phyloP scores from a whole-genome alignment of 441 rosid genomes.

The Iberis amara region DNA sequence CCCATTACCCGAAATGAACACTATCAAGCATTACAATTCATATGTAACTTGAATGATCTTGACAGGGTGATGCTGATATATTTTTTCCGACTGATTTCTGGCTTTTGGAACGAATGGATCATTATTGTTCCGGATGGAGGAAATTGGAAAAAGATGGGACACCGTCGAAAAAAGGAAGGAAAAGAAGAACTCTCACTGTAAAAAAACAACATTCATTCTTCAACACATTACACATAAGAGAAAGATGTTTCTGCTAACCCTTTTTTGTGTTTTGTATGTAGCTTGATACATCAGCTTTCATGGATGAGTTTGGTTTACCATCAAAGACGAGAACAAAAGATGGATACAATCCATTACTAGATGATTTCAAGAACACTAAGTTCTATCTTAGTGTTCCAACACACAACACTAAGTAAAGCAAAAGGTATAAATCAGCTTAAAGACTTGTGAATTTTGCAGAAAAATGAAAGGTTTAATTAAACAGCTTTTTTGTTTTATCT shows the following conservation, averaged over 20 bases:
- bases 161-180: conserved; percentile 57
- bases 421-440: conserved; percentile 19
- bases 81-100: conserved; percentile 90
- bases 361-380: conserved; percentile 92
- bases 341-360: conserved; percentile 90
- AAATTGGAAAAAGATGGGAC: conserved; percentile 44
- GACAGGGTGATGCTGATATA: conserved; percentile 95
- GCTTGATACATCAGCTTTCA: conserved; percentile 85
- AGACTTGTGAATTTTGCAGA: conserved; percentile 16
- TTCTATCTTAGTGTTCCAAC: conserved; percentile 90
- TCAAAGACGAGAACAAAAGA: conserved; percentile 83
- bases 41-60: conserved; percentile 18
- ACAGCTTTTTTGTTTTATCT: too few relatives aligned
- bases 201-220: conserved; percentile 39
- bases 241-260: background rate
- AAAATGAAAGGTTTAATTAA: background rate
- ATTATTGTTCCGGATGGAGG: conserved; percentile 80
- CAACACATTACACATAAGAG: background rate
- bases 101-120: conserved; percentile 86
- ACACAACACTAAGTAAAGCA: conserved; percentile 53
- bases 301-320: conserved; percentile 93
- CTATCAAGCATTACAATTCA: too few relatives aligned
- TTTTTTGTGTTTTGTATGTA: conserved; percentile 26
- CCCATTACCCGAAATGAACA: too few relatives aligned
- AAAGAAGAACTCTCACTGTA: conserved; percentile 80